Evolutionary conservation across 1,139 yeast species (phyloP).

Genomic region (Lodderomyces beijingensis): DNA sequence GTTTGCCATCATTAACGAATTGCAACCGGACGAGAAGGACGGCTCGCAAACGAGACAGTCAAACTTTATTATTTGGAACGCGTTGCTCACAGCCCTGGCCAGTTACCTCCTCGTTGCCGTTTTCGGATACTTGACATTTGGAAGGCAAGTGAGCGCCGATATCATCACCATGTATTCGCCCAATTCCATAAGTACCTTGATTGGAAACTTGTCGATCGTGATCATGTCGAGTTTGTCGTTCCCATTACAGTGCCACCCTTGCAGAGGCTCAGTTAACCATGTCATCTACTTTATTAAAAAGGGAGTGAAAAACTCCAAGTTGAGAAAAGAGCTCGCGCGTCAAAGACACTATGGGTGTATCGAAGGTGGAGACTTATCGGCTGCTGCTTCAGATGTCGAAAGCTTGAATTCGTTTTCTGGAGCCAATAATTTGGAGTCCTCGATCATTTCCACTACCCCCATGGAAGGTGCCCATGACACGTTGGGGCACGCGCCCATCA

Average conservation of each 20-base stretch:
- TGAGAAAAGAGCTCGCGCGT: constrained; percentile 5
- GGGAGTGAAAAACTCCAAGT: constrained; percentile 17
- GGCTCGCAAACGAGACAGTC: constrained; percentile 53
- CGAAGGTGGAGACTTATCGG: constrained; percentile 15
- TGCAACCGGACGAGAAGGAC: constrained; percentile 20
- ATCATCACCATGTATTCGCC: constrained; percentile 68
- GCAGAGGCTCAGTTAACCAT: constrained; percentile 68
- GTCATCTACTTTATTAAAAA: constrained; percentile 48
- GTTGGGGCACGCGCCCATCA: constrained; percentile 46
- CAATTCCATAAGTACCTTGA: constrained; percentile 50
- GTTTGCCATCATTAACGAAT: constrained; percentile 84
- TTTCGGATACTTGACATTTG: constrained; percentile 84
- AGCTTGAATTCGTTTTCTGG: constrained; percentile 13
- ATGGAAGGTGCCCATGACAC: constrained; percentile 49
- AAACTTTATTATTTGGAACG: constrained; percentile 49
- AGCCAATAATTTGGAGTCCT: constrained; percentile 21
- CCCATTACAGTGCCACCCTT: constrained; percentile 77
- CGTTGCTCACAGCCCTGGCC: constrained; percentile 59
- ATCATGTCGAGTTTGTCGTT: constrained; percentile 64
- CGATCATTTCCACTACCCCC: constrained; percentile 45
- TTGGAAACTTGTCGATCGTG: constrained; percentile 70
- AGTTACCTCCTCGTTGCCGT: constrained; percentile 71
- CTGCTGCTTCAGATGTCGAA: constrained; percentile 20
- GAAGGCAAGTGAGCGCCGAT: constrained; percentile 66
- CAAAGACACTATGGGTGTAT: constrained; percentile 1